Evolutionary conservation across 805 yeast species (phyloP).

Genomic region (Candida vartiovaarae): DNA sequence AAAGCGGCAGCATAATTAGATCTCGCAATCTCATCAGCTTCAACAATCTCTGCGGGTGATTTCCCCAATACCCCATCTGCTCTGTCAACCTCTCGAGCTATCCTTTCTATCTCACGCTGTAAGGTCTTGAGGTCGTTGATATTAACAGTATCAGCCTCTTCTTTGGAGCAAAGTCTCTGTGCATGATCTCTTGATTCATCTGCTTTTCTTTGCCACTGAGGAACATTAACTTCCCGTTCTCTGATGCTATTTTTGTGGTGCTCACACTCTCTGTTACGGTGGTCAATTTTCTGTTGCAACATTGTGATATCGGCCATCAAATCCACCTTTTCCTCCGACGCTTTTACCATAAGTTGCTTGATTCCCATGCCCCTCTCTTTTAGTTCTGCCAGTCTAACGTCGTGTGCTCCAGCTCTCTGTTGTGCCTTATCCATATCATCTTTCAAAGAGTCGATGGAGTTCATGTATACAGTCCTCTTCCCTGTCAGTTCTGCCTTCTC

Average conservation of each 20-base stretch:
- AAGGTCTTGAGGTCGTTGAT: conserved; percentile 42
- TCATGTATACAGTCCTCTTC: conserved; percentile 7
- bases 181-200: conserved; percentile 25
- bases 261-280: conserved; percentile 11
- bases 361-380: conserved; percentile 20
- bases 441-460: conserved; percentile 22
- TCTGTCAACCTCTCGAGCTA: conserved; percentile 39
- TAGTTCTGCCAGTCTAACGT: conserved; percentile 14
- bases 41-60: conserved; percentile 47
- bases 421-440: conserved; percentile 17
- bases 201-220: conserved; percentile 13
- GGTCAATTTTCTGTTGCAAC: conserved; percentile 9
- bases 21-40: conserved; percentile 38
- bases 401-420: conserved; percentile 15
- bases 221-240: conserved; percentile 19
- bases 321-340: conserved; percentile 3
- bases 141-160: conserved; percentile 34
- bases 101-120: conserved; percentile 38
- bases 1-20: conserved; percentile 36
- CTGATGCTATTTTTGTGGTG: conserved; percentile 13
- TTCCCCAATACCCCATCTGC: conserved; percentile 50
- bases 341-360: conserved; percentile 14
- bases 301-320: conserved; percentile 10
- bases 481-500: conserved; percentile 1
- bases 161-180: conserved; percentile 37